Conservation (phyloP, 352 stramenopile genomes). For the Phytopythium litorale region DNA sequence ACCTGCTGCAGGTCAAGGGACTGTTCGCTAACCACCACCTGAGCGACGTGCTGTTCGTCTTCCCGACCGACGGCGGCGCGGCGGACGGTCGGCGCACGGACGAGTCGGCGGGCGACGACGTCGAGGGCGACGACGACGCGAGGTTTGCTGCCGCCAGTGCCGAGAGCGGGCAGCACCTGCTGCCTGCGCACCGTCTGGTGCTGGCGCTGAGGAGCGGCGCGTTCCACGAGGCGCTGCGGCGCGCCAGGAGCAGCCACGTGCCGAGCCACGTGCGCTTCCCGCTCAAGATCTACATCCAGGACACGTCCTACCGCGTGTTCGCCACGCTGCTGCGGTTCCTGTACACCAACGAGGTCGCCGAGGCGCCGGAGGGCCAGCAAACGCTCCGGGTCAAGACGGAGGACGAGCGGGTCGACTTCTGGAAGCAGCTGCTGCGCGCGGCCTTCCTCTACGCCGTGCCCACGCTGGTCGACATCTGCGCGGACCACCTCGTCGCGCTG, state of each 20-base stretch:
- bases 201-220: slow-evolving; percentile 71
- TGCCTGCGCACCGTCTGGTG: slow-evolving; percentile 75
- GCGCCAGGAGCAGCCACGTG: slow-evolving; percentile 66
- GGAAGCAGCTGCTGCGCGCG: slow-evolving; percentile 60
- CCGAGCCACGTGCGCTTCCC: slow-evolving; percentile 68
- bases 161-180: slow-evolving; percentile 30
- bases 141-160: background rate
- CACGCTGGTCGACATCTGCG: slow-evolving; percentile 61
- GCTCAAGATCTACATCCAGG: slow-evolving; percentile 77
- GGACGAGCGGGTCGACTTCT: slow-evolving; percentile 31
- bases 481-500: slow-evolving; percentile 31
- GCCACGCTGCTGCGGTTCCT: slow-evolving; percentile 63
- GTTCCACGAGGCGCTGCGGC: slow-evolving; percentile 58
- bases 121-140: background rate
- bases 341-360: slow-evolving; percentile 66
- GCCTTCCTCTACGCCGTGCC: slow-evolving; percentile 73
- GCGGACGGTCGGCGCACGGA: background rate
- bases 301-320: slow-evolving; percentile 76
- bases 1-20: slow-evolving; percentile 48
- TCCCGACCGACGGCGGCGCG: slow-evolving; percentile 32
- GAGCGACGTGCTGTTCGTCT: slow-evolving; percentile 80
- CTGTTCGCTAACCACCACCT: slow-evolving; percentile 72
- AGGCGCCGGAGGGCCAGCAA: background rate
- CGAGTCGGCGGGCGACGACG: background rate
- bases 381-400: background rate